Percentiles rank a stretch among this genome's conserved stretches.
Conservation (phyloP, 75 land plant genomes). For the Picea sitchensis region DNA sequence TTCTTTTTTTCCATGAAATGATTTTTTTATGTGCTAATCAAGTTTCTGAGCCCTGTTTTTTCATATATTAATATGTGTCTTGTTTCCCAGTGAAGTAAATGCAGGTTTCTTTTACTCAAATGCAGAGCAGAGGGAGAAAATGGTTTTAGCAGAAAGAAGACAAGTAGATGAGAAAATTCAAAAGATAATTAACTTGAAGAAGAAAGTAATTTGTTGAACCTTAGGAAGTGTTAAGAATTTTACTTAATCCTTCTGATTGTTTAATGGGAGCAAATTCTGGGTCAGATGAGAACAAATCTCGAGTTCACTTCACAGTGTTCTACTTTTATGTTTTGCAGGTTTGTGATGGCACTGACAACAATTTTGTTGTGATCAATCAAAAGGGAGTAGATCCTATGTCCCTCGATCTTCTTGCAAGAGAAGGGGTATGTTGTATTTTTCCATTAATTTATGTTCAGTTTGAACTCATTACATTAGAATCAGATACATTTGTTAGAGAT, state of each 20-base stretch:
- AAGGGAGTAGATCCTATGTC: constrained; percentile 99
- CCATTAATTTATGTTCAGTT: no score
- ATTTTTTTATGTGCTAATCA: not conserved
- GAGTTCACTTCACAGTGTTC: not conserved
- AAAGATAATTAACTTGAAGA: constrained; percentile 90
- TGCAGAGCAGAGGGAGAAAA: constrained; percentile 96
- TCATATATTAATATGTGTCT: not conserved
- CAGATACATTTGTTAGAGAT: no score
- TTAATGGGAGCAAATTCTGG: no score
- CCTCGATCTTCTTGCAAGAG: constrained; percentile 87
- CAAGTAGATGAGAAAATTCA: constrained; percentile 87
- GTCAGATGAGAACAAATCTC: not conserved
- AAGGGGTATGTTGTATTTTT: constrained; percentile 59
- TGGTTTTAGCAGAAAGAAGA: constrained; percentile 96
- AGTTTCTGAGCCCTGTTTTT: not conserved
- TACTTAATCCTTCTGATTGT: no score
- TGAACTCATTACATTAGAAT: no score
- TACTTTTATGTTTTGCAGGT: constrained; percentile 50
- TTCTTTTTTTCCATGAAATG: not conserved
- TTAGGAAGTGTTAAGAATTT: no score
- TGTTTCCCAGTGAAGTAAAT: constrained; percentile 83
- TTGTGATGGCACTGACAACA: constrained; percentile 80
- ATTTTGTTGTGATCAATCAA: constrained; percentile 94
- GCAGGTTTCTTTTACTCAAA: constrained; percentile 96
- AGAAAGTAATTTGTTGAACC: constrained; percentile 42